Percentiles rank a stretch among this genome's conserved stretches.
Evolutionary conservation across 2,329 filamentous ascomycete genomes (phyloP).

Genomic region (Shiraia bambusicola): DNA sequence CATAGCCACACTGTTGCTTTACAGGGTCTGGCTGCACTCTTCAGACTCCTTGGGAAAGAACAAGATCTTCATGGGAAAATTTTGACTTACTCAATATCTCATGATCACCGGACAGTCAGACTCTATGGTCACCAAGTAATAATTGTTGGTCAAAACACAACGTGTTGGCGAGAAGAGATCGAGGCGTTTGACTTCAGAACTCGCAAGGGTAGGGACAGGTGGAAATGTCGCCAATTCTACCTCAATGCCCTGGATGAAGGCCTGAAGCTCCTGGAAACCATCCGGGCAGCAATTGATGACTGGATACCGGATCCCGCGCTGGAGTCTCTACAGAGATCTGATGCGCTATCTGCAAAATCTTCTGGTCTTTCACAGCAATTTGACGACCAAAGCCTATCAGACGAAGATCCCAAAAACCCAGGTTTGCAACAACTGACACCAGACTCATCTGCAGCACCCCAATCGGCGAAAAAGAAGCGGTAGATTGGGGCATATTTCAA

Average conservation of each 20-base stretch:
- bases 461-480: neutral
- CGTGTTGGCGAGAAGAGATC: neutral
- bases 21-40: slow-evolving; percentile 12
- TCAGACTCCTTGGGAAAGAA: slow-evolving; percentile 14
- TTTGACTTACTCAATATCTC: slow-evolving; percentile 19
- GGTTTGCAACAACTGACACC: neutral
- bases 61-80: slow-evolving; percentile 21
- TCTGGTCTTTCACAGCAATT: neutral
- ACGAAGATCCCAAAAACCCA: neutral
- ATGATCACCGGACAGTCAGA: slow-evolving; percentile 5
- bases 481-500: neutral
- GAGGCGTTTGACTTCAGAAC: neutral
- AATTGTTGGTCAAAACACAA: neutral
- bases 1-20: slow-evolving; percentile 15
- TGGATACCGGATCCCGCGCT: neutral
- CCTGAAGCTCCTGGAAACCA: neutral
- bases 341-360: neutral
- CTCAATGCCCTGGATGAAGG: neutral
- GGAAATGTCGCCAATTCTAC: neutral
- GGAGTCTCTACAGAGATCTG: neutral
- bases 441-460: neutral
- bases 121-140: neutral
- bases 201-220: neutral
- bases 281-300: neutral
- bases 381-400: neutral